These are phyloP conservation scores for Clonostachys rosea DNA, from an alignment of 2,329 filamentous ascomycete genomes.

Conservation along the genomic window DNA sequence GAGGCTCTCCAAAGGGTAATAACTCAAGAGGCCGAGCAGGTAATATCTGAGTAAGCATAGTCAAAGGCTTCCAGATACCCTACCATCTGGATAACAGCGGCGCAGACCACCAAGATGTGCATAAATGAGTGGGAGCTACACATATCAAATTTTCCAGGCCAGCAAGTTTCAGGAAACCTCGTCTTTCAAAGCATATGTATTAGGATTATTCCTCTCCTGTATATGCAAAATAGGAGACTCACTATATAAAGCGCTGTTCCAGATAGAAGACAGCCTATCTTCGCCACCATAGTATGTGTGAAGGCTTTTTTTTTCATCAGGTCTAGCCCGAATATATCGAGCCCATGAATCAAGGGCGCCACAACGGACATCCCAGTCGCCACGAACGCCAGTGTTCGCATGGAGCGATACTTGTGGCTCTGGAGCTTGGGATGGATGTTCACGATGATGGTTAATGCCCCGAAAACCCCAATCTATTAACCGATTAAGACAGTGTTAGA, in stretches of 20 bases:
- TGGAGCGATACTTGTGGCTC: constrained; percentile 23
- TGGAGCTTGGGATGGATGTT: constrained; percentile 22
- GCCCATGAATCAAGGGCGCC: constrained; percentile 30
- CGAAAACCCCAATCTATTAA: constrained; percentile 25
- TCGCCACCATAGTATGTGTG: constrained; percentile 29
- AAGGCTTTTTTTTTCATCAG: constrained; percentile 27
- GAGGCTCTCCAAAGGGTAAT: too few species aligned
- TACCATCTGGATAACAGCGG: constrained; percentile 27
- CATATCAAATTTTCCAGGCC: constrained; percentile 34
- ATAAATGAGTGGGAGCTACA: constrained; percentile 40
- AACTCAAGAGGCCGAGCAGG: neutral
- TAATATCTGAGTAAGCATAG: constrained; percentile 3
- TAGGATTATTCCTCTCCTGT: neutral
- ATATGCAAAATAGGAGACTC: constrained; percentile 10
- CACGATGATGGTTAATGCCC: constrained; percentile 23
- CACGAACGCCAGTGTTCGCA: constrained; percentile 27
- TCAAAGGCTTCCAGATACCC: constrained; percentile 21
- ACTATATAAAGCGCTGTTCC: constrained; percentile 31
- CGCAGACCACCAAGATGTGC: constrained; percentile 34
- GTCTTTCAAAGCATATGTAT: constrained; percentile 13
- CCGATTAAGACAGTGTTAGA: too few species aligned
- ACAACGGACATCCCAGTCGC: constrained; percentile 29
- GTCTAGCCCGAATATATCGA: constrained; percentile 26
- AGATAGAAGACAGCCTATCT: constrained; percentile 24
- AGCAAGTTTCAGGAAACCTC: constrained; percentile 32